A percentile compares a stretch with the other conserved stretches of the same genome.
phyloP scores from a whole-genome alignment of 129 eudicot species.

The Flaveria bidentis region DNA sequence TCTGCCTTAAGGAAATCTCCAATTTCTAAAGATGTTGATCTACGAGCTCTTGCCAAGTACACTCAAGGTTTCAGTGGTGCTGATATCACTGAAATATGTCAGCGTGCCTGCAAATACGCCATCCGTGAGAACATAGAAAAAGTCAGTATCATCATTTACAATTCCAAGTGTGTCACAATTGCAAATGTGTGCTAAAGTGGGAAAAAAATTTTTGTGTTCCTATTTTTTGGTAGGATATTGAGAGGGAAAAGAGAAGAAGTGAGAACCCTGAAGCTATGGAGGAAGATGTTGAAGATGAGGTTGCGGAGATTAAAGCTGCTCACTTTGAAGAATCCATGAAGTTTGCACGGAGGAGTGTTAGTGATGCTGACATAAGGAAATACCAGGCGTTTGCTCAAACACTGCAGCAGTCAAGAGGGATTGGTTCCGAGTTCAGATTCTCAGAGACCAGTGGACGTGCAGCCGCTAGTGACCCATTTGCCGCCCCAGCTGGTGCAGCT shows the following conservation, averaged over 20 bases:
- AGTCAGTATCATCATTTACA: constrained; percentile 27
- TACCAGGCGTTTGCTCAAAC: constrained; percentile 80
- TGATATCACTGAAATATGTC: constrained; percentile 74
- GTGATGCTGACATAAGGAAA: constrained; percentile 91
- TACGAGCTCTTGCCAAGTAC: constrained; percentile 64
- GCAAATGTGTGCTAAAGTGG: neutral
- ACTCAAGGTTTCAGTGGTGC: constrained; percentile 92
- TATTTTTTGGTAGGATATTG: constrained; percentile 54
- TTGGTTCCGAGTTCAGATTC: constrained; percentile 70
- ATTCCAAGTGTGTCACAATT: neutral
- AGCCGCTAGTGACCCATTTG: constrained; percentile 67
- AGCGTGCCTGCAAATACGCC: constrained; percentile 79
- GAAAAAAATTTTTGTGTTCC: neutral
- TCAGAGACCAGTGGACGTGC: constrained; percentile 44
- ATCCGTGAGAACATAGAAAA: constrained; percentile 76
- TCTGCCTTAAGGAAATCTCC: constrained; percentile 68
- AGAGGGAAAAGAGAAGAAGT: constrained; percentile 59
- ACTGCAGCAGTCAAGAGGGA: constrained; percentile 73
- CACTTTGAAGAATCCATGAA: constrained; percentile 93
- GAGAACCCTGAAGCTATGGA: constrained; percentile 82
- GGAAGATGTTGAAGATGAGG: constrained; percentile 74
- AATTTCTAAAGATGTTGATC: constrained; percentile 62
- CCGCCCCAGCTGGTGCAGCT: constrained; percentile 72
- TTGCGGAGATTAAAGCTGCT: constrained; percentile 64
- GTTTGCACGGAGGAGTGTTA: constrained; percentile 92